These are phyloP conservation scores for Carpinus viminea DNA, from an alignment of 306 rosid species.

Conservation along the genomic window DNA sequence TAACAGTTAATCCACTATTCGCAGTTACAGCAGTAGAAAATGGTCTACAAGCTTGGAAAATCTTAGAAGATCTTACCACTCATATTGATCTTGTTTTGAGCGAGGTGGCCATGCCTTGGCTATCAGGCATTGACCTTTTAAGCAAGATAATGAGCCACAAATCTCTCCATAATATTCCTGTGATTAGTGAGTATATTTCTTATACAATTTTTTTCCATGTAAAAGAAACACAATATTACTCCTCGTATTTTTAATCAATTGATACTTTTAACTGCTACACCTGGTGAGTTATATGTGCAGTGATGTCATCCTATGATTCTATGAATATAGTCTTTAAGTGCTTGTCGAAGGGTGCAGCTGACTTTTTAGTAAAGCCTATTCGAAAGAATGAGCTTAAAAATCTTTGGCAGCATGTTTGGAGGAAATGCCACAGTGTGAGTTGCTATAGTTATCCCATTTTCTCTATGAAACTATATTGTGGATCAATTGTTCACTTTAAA, in stretches of 20 bases:
- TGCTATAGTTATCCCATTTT: constrained; percentile 9
- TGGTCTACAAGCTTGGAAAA: constrained; percentile 47
- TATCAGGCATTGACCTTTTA: constrained; percentile 66
- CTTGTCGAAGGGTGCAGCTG: constrained; percentile 97
- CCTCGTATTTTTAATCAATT: constrained; percentile 16
- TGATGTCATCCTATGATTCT: constrained; percentile 97
- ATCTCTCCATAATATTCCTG: constrained; percentile 58
- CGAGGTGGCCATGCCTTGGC: constrained; percentile 65
- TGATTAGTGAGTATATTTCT: constrained; percentile 60
- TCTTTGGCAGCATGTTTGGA: constrained; percentile 99
- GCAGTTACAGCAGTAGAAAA: constrained; percentile 12
- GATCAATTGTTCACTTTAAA: not conserved
- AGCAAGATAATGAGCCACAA: constrained; percentile 60
- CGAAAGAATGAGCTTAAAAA: constrained; percentile 97
- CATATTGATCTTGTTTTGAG: constrained; percentile 56
- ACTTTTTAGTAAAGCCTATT: constrained; percentile 89
- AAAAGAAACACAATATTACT: constrained; percentile 20
- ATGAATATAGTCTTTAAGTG: constrained; percentile 96
- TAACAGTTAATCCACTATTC: constrained; percentile 3
- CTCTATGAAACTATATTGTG: not conserved
- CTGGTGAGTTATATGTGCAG: constrained; percentile 70
- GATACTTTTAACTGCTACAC: constrained; percentile 43
- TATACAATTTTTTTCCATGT: not conserved
- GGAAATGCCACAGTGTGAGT: constrained; percentile 96
- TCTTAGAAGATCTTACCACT: constrained; percentile 49